Evolutionary conservation across 495 filamentous ascomycete species (phyloP), one percentile per base, ranked within the genome.

Genomic region (Hypomontagnella monticulosa): DNA sequence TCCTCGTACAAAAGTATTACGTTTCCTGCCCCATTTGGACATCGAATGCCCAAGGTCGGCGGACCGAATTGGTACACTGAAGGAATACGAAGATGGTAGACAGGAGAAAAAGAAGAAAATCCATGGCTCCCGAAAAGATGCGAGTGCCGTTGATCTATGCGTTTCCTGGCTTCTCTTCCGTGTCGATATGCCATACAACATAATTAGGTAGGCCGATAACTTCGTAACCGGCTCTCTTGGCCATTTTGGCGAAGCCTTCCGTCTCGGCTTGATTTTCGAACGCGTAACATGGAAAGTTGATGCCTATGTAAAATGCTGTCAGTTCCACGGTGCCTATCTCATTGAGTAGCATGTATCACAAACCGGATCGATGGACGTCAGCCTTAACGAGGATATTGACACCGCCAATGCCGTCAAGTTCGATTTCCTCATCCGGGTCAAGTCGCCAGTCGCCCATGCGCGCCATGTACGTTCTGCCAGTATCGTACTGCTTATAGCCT

Each of bases 241-340:
- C 95, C 95, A 99, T 99, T 75, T 92, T 94, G 42, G 95, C 95
- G 71, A 99, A 99, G 4, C 95, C 95, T 76, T 99, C 95, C 4
- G 95, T 99, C 78, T 99, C 95, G 63, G 95, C 95, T 80, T 99
- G 95, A 77, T 99, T 98, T 78, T 99, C 96, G 76, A 99, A 99
- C 12, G 95, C 85, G 73, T 99, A 99, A 74, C 89, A 87, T 14
- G 95, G 95, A 80, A 99, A 99, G 78, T 99, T 99, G 79, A 99
- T 92, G 38, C 94, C 94, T 93, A 27, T 30, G n/a, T 30, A 44
- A 6, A 19, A 20, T 51, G 16, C 9, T 14, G 37, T 69, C 56
- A 63, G 66, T 53, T 43, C 42, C 20, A 23, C 5, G 5, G 0
- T 12, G 6, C 20, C 14, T 16, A 33, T 19, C 18, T 46, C 5